phyloP scores from a whole-genome alignment of 169 alveolate genomes.

The Eimeria acervulina region DNA sequence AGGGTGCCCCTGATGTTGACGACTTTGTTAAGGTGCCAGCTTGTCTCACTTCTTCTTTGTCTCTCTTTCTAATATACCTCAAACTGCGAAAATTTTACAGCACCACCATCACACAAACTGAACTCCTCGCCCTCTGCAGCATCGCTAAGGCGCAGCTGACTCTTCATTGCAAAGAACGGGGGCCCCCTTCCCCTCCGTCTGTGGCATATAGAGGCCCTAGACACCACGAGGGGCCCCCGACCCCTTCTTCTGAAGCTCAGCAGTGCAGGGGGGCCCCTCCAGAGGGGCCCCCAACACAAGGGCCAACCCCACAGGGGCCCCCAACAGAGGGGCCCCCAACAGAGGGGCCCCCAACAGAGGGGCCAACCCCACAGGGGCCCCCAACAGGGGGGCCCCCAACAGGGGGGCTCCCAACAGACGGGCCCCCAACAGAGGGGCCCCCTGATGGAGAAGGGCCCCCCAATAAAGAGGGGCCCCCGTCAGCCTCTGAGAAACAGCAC shows the following conservation, averaged over 20 bases:
- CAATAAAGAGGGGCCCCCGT: not conserved
- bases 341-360: too few relatives aligned
- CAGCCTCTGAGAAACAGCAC: not conserved
- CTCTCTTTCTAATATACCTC: slow-evolving; percentile 5
- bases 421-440: too few relatives aligned
- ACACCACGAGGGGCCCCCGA: too few relatives aligned
- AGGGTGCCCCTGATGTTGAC: not conserved
- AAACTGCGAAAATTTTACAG: not conserved
- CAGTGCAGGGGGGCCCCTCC: too few relatives aligned
- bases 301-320: too few relatives aligned
- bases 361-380: too few relatives aligned
- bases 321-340: too few relatives aligned
- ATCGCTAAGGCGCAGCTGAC: not conserved
- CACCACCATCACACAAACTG: slow-evolving; percentile 5
- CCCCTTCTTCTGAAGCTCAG: too few relatives aligned
- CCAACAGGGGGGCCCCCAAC: too few relatives aligned
- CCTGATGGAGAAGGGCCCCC: not conserved
- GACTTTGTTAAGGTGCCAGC: not conserved
- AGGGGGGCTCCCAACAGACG: too few relatives aligned
- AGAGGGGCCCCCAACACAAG: too few relatives aligned
- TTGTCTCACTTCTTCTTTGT: not conserved
- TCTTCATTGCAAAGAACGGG: not conserved
- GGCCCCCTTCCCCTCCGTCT: not conserved
- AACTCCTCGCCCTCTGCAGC: slow-evolving; percentile 20
- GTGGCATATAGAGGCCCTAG: not conserved